A percentile compares a stretch with the other conserved stretches of the same genome.
Conservation (phyloP, 1,139 yeast species). For the Protomyces macrosporus region DNA sequence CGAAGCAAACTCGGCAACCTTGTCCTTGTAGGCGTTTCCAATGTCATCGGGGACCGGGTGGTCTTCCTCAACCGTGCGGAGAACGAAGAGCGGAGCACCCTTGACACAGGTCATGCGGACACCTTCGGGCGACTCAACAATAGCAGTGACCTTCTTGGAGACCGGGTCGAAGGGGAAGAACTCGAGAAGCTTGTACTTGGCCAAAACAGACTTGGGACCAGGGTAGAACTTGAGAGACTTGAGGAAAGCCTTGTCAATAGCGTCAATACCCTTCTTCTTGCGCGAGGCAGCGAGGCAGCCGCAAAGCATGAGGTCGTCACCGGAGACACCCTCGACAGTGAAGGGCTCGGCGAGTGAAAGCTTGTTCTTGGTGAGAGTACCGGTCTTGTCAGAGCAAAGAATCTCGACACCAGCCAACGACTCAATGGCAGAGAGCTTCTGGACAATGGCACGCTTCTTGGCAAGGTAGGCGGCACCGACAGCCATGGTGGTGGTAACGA, state of each 20-base stretch:
- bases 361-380: conserved; percentile 98
- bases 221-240: conserved; percentile 67
- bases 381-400: conserved; percentile 98
- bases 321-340: conserved; percentile 98
- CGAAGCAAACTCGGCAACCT: conserved; percentile 66
- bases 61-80: conserved; percentile 65
- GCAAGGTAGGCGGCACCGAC: conserved; percentile 99
- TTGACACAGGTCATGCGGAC: conserved; percentile 63
- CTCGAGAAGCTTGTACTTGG: conserved; percentile 61
- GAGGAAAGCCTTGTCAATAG: conserved; percentile 95
- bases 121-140: conserved; percentile 64
- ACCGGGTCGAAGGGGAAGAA: conserved; percentile 71
- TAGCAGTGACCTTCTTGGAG: conserved; percentile 64
- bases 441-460: conserved; percentile 97
- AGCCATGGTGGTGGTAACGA: conserved; percentile 98
- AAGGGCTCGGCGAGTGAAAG: conserved; percentile 94
- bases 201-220: conserved; percentile 57
- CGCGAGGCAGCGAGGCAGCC: conserved; percentile 98
- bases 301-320: conserved; percentile 94
- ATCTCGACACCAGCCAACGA: conserved; percentile 98
- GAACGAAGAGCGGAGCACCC: conserved; percentile 68
- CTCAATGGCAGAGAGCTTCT: conserved; percentile 96
- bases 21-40: conserved; percentile 61
- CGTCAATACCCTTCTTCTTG: conserved; percentile 98
- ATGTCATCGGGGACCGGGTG: conserved; percentile 61